Evolutionary conservation across 2,329 filamentous ascomycete species (phyloP), one percentile per base, ranked within the genome.

Genomic region (Diplodia sapinea): DNA sequence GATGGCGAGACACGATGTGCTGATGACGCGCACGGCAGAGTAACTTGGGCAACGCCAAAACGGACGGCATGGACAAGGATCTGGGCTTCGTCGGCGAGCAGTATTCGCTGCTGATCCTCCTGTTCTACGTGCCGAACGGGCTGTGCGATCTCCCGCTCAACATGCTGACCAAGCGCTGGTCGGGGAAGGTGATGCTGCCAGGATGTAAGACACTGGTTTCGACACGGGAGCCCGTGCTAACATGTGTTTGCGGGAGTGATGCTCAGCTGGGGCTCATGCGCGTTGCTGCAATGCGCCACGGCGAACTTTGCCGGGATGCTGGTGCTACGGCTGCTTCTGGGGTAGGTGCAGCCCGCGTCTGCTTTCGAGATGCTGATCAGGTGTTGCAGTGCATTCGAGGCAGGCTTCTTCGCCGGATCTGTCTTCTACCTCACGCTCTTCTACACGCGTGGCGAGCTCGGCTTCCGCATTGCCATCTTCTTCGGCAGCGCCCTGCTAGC

Each of bases 371-470:
- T 40, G 54, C 40, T 50, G 13, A 62, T 15, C 1, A 3, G 23
- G 4, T 20, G 49, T 33, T 7, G 15, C 50, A 68, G 84, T 29
- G 72, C 76, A 6, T 76, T 73, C 26, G 86, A 88, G 74, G 85
- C 84, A 0, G 85, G 83, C 0, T 87, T 86, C 75, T 86, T 85
- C 68, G 82, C 84, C 4, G 80, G 83, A 0, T 81, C 83, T 15
- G 84, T 87, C 2, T 67, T 67, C 26, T 67, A 67, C 36, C 36
- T 67, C 36, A 67, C 55, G 17, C 57, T 59, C 4, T 67, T 67
- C 36, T 67, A 62, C 56, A 63, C 65, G 6, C 47, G 65, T 12
- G 65, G 65, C 23, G 65, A 67, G 26, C 65, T 67, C 26, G 65
- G 55, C 49, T 56, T 59, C 47, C 50, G 65, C 31, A 62, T 62